Evolutionary conservation across 768 basidiomycete genomes (phyloP).

Genomic region (Trametes maxima): DNA sequence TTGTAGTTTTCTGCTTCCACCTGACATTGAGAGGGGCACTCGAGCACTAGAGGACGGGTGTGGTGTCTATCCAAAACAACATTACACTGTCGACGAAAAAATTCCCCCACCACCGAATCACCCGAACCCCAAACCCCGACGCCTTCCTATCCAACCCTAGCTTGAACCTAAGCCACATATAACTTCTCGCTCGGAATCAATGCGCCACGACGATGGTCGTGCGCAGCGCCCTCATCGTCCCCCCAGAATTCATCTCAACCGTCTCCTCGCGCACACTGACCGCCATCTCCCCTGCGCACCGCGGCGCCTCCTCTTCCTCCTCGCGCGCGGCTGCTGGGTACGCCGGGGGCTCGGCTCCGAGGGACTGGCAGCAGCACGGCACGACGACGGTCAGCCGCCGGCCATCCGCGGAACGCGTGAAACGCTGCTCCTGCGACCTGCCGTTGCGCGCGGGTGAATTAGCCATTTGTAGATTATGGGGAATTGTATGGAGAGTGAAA

Average conservation of each 20-base stretch:
- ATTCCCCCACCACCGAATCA: too few species aligned
- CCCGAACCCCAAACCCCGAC: neutral
- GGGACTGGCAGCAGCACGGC: conserved; percentile 13
- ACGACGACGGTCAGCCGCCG: conserved; percentile 4
- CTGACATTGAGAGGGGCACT: too few species aligned
- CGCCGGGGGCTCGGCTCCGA: neutral
- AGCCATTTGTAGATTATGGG: too few species aligned
- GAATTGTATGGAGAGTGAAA: neutral
- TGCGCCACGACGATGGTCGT: conserved; percentile 10
- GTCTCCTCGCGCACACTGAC: conserved; percentile 11
- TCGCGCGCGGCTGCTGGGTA: neutral
- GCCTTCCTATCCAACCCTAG: neutral
- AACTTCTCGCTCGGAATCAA: neutral
- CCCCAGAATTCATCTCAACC: neutral
- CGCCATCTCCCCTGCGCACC: conserved; percentile 16
- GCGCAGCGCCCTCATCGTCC: conserved; percentile 2
- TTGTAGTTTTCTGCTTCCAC: too few species aligned
- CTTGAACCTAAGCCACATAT: neutral
- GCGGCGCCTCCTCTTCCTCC: neutral
- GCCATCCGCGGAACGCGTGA: neutral
- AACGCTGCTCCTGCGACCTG: neutral
- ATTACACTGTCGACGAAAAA: too few species aligned
- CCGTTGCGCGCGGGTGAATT: neutral
- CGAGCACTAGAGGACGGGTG: too few species aligned
- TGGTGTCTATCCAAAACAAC: too few species aligned